These are phyloP conservation scores for Rhododendron mucronatum DNA, from an alignment of 148 eudicot species.

Conservation along the genomic window DNA sequence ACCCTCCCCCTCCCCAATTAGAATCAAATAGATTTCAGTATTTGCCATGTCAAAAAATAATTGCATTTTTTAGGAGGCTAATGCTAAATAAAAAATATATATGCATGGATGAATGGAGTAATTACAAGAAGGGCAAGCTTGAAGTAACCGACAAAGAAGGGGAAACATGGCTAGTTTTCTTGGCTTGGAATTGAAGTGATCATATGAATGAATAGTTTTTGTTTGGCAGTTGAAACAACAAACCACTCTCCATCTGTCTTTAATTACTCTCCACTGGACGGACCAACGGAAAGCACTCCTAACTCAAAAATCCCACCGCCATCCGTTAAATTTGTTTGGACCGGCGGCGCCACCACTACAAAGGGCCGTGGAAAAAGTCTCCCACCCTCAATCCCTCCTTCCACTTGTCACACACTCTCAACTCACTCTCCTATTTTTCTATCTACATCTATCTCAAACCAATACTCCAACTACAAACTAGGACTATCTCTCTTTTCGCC, in stretches of 20 bases:
- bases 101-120: not conserved
- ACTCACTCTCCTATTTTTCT: constrained; percentile 38
- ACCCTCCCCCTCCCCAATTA: no score
- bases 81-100: no score
- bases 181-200: constrained; percentile 35
- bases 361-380: constrained; percentile 38
- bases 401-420: constrained; percentile 69
- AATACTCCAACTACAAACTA: constrained; percentile 71
- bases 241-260: not conserved
- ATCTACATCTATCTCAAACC: constrained; percentile 30
- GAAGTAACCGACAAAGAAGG: not conserved
- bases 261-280: constrained; percentile 21
- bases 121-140: not conserved
- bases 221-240: constrained; percentile 12
- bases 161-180: constrained; percentile 10
- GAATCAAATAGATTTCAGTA: no score
- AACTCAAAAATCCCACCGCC: not conserved
- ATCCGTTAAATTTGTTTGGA: not conserved
- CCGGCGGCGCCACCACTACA: constrained; percentile 14
- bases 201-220: constrained; percentile 8
- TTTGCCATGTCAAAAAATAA: no score
- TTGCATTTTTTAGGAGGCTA: no score
- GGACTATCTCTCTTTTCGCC: constrained; percentile 56
- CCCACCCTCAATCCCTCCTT: constrained; percentile 33
- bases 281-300: constrained; percentile 51